A percentile compares a stretch with the other conserved stretches of the same genome.
Conservation (phyloP, 1,284 basidiomycete species). For the Trametes polyzona region DNA sequence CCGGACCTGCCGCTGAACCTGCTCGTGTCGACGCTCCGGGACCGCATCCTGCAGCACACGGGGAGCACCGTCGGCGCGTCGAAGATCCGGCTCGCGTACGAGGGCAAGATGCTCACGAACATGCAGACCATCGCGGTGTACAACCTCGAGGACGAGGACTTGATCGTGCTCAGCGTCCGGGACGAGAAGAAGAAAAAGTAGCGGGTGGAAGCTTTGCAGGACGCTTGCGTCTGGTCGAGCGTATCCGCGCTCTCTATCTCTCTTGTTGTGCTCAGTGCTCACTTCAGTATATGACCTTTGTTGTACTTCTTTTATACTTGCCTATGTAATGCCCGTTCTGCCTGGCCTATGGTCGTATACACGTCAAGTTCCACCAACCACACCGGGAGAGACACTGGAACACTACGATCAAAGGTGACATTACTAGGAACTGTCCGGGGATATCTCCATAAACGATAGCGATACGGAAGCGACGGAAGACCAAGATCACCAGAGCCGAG, state of each 20-base stretch:
- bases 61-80: constrained; percentile 79
- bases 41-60: constrained; percentile 79
- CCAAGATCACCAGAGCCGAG: neutral
- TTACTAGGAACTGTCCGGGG: neutral
- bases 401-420: too few relatives aligned
- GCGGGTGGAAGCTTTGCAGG: neutral
- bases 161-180: constrained; percentile 74
- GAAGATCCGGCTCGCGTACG: constrained; percentile 77
- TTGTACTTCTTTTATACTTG: constrained; percentile 20
- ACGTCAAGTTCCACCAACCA: too few relatives aligned
- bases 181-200: constrained; percentile 80
- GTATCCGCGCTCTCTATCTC: neutral
- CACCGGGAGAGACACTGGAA: too few relatives aligned
- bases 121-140: constrained; percentile 80
- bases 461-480: constrained; percentile 1
- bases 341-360: neutral
- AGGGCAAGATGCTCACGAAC: constrained; percentile 86
- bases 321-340: constrained; percentile 15
- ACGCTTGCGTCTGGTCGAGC: too few relatives aligned
- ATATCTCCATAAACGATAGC: neutral
- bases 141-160: constrained; percentile 89
- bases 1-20: constrained; percentile 82
- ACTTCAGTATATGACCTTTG: constrained; percentile 7
- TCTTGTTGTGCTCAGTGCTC: neutral
- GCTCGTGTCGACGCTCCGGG: constrained; percentile 84